phyloP scores from a whole-genome alignment of 2,329 filamentous ascomycete species.

The Tolypocladium nubicola region DNA sequence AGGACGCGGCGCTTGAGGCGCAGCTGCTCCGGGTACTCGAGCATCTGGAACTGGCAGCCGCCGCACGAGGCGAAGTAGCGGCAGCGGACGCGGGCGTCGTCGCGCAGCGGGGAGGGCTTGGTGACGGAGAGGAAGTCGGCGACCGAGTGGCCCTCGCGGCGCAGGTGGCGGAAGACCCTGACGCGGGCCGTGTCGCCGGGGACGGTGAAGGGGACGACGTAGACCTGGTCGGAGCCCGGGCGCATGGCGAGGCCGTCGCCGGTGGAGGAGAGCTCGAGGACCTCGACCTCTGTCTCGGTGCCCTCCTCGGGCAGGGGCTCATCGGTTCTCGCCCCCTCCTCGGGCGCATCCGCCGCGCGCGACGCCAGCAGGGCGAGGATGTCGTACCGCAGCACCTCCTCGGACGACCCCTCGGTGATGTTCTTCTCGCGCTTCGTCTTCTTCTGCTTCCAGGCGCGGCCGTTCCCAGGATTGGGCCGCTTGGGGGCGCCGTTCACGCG shows the following conservation, averaged over 20 bases:
- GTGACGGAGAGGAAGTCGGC: conserved; percentile 76
- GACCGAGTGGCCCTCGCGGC: conserved; percentile 55
- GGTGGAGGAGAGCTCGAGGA: conserved; percentile 75
- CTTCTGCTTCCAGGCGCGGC: conserved; percentile 27
- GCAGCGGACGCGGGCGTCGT: conserved; percentile 69
- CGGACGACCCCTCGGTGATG: conserved; percentile 50
- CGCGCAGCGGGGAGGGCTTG: conserved; percentile 62
- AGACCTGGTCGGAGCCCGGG: conserved; percentile 55
- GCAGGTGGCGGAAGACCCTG: conserved; percentile 66
- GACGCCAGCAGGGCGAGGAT: conserved; percentile 43
- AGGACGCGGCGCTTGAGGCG: conserved; percentile 75
- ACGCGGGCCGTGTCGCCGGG: conserved; percentile 74
- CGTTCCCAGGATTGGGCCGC: conserved; percentile 1
- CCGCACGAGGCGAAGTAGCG: conserved; percentile 80
- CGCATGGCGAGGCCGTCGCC: conserved; percentile 79
- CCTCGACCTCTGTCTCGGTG: conserved; percentile 71
- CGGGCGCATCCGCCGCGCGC: conserved; percentile 21
- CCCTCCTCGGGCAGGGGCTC: conserved; percentile 51
- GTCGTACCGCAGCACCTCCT: conserved; percentile 57
- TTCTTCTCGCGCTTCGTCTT: conserved; percentile 49
- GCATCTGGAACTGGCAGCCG: conserved; percentile 96
- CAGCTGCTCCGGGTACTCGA: conserved; percentile 79
- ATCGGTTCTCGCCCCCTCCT: conserved; percentile 15
- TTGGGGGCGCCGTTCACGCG: background rate
- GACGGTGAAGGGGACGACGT: conserved; percentile 78